These are phyloP conservation scores for Chrysanthemum makinoi DNA, from an alignment of 129 eudicot species.

Conservation along the genomic window DNA sequence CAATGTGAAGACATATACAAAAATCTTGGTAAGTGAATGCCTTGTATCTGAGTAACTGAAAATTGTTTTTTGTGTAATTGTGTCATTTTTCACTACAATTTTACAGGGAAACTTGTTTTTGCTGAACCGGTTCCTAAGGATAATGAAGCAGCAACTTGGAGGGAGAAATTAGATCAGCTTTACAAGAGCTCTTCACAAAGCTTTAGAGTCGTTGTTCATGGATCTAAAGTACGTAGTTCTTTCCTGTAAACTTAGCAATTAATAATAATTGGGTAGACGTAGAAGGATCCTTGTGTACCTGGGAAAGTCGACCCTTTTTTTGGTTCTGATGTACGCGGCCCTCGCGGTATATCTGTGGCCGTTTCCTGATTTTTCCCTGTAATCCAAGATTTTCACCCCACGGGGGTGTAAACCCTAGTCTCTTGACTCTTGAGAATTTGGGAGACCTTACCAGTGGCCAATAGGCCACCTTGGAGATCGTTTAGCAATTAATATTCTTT, in stretches of 20 bases:
- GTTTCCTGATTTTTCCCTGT: no score
- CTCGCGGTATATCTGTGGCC: no score
- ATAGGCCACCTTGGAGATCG: no score
- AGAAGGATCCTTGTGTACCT: no score
- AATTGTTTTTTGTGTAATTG: neutral
- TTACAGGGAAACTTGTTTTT: constrained; percentile 90
- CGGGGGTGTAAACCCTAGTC: no score
- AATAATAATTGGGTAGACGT: no score
- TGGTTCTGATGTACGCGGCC: no score
- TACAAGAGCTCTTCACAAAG: constrained; percentile 98
- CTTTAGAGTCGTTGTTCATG: constrained; percentile 98
- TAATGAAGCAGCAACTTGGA: constrained; percentile 97
- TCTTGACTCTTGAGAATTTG: no score
- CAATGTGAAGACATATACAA: constrained; percentile 97
- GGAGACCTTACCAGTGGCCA: no score
- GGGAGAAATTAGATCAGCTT: constrained; percentile 95
- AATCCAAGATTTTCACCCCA: no score
- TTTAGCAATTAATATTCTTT: neutral
- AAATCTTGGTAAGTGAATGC: constrained; percentile 67
- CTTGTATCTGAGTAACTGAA: neutral
- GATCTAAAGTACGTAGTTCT: constrained; percentile 76
- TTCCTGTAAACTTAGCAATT: neutral
- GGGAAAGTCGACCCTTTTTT: no score
- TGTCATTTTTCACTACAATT: constrained; percentile 16
- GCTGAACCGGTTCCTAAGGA: constrained; percentile 97